Conservation (phyloP, 78 protist species). For the Cavenderia fasciculata region DNA sequence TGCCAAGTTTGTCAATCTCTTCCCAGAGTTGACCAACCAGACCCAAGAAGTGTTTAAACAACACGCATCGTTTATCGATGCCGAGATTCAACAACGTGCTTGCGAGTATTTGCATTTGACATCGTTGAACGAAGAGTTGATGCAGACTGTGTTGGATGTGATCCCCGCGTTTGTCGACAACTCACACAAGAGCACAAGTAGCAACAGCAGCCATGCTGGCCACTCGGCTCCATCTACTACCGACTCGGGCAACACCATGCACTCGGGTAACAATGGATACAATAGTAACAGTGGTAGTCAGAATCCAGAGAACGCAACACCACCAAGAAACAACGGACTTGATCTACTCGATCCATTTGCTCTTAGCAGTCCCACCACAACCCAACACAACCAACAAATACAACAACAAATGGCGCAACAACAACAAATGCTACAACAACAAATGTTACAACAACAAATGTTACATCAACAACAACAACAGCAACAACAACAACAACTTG, state of each 20-base stretch:
- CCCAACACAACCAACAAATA: neutral
- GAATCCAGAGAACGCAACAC: neutral
- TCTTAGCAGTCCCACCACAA: constrained; percentile 21
- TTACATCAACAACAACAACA: neutral
- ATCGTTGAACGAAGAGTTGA: constrained; percentile 59
- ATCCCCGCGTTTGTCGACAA: constrained; percentile 70
- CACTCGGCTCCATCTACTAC: constrained; percentile 21
- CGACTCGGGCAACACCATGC: neutral
- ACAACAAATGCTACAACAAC: constrained; percentile 13
- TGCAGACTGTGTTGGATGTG: constrained; percentile 78
- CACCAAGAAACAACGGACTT: constrained; percentile 1
- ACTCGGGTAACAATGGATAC: neutral
- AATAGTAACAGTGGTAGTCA: constrained; percentile 8
- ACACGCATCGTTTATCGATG: constrained; percentile 73
- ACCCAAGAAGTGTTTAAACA: constrained; percentile 65
- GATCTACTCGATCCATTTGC: constrained; percentile 79
- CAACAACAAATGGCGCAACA: neutral
- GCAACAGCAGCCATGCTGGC: neutral
- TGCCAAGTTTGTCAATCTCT: constrained; percentile 91
- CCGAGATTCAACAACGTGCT: constrained; percentile 99
- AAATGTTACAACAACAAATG: neutral
- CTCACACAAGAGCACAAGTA: neutral
- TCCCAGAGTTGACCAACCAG: constrained; percentile 84
- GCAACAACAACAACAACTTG: neutral
- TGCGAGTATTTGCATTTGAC: constrained; percentile 91